A percentile compares a stretch with the other conserved stretches of the same genome.
Evolutionary conservation across 495 filamentous ascomycete genomes (phyloP).

Genomic region (Massariosphaeria phaeospora): DNA sequence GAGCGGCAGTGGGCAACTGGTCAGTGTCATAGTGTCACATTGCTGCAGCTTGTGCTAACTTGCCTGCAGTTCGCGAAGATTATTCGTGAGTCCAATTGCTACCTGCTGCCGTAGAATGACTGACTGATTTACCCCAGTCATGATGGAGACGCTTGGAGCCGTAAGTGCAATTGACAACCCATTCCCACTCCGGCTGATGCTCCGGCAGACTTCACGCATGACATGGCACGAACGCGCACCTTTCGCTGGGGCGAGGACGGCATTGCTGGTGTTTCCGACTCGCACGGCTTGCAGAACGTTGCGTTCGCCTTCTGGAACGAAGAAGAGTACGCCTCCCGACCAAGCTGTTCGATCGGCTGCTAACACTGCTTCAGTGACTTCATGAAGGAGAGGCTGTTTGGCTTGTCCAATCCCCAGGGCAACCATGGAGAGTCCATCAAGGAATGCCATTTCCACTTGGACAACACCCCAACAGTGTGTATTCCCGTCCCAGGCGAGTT

Average conservation of each 20-base stretch:
- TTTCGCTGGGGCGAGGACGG: constrained; percentile 97
- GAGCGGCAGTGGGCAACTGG: constrained; percentile 87
- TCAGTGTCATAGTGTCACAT: constrained; percentile 38
- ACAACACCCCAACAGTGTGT: constrained; percentile 71
- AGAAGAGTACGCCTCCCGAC: constrained; percentile 64
- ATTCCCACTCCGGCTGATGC: constrained; percentile 3
- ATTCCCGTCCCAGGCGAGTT: not conserved
- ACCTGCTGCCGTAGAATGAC: constrained; percentile 19
- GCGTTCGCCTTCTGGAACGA: constrained; percentile 97
- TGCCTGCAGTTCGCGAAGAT: constrained; percentile 75
- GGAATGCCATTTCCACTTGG: constrained; percentile 90
- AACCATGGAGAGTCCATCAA: constrained; percentile 97
- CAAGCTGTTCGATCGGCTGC: not conserved
- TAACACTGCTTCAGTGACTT: constrained; percentile 57
- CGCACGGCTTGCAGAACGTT: constrained; percentile 84
- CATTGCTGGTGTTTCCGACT: constrained; percentile 91
- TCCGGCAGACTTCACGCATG: constrained; percentile 78
- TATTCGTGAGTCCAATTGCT: constrained; percentile 64
- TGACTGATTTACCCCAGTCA: constrained; percentile 40
- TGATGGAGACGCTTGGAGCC: constrained; percentile 93
- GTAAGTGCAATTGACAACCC: constrained; percentile 49
- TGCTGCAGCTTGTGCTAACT: constrained; percentile 17
- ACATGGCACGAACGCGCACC: constrained; percentile 77
- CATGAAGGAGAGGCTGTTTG: constrained; percentile 90
- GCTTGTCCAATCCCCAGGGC: constrained; percentile 89